Evolutionary conservation across 768 basidiomycete genomes (phyloP).

Genomic region (Pleurotus ostreatus): DNA sequence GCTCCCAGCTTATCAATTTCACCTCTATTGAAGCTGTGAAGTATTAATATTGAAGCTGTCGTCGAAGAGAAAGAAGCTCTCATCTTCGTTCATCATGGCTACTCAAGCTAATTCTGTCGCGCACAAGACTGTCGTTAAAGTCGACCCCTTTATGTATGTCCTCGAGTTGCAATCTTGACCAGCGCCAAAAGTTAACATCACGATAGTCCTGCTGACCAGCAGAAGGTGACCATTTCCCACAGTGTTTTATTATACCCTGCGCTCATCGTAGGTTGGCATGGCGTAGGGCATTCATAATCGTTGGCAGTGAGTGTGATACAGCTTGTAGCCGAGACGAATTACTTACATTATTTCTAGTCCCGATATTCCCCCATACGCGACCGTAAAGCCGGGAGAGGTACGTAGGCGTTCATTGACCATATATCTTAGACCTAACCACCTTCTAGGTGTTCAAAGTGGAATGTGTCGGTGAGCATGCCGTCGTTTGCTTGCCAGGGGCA

Average conservation of each 20-base stretch:
- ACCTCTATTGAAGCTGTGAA: background rate
- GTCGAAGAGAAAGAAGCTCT: background rate
- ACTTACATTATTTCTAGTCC: conserved; percentile 33
- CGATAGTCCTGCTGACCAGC: conserved; percentile 43
- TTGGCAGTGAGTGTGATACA: conserved; percentile 54
- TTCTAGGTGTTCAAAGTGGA: conserved; percentile 68
- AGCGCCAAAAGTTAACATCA: background rate
- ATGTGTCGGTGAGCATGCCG: conserved; percentile 49
- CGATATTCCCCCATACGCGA: conserved; percentile 58
- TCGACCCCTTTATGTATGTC: conserved; percentile 67
- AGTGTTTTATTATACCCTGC: background rate
- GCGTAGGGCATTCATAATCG: conserved; percentile 62
- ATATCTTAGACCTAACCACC: too few species aligned
- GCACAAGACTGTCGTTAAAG: conserved; percentile 55
- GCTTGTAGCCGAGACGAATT: background rate
- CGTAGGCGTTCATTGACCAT: conserved; percentile 5
- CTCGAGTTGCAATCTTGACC: background rate
- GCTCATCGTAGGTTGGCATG: background rate
- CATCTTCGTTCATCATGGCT: conserved; percentile 36
- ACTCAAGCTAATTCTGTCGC: conserved; percentile 58
- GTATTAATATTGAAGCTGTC: background rate
- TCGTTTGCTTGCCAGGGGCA: too few species aligned
- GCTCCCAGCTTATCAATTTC: conserved; percentile 5
- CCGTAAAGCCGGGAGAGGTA: conserved; percentile 61
- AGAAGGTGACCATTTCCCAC: conserved; percentile 41